Base-by-base conservation (phyloP, 192 early-diverging fungal species). In the Podila clonocystis region DNA sequence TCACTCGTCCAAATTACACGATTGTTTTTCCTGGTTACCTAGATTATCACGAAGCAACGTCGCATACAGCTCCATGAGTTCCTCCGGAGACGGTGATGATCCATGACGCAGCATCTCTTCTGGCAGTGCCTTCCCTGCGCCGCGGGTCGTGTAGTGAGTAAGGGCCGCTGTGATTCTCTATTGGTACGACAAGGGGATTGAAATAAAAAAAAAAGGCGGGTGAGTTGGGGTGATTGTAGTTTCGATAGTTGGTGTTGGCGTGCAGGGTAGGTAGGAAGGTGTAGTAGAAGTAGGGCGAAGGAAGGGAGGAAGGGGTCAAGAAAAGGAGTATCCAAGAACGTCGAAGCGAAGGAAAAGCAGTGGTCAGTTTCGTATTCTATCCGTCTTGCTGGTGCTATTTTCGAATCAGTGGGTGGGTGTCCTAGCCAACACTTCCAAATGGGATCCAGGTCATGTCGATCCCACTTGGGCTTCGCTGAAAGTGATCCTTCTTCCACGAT, bases 51-150 rank as follows among this genome's bases (percentile, higher is more conserved):
- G 70, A 57, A 80, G 65, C 62, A 80, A 22, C 3, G 70, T 68
- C 17, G 77, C 70, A 69, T 80, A 80, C 30, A 80, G 30, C n/a
- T 80, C 71, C 77, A 80, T 80, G 66, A 80, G 76, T 22, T 79
- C 70, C 49, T 80, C 70, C n/a, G 77, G 70, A 31, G 77, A 73
- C 62, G 77, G 77, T 3, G 70, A 59, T 19, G 77, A 59, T 34
- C 70, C 65, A 59, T 72, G 70, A 24, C 67, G 77, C 41, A 73
- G 67, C 63, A 73, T 59, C 66, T 80, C 77, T 45, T 80, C 77
- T 24, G 71, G 71, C 22, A 73, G 22, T 50, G 69, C 60, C 58
- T 80, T 80, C 17, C 71, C 77, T 34, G 65, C 77, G 36, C 77
- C 67, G 36, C 76, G 63, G 29, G 70, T 65, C 49, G 77, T 73